Evolutionary conservation across 257 asterid species (phyloP).

Genomic region (Oldenlandia corymbosa): DNA sequence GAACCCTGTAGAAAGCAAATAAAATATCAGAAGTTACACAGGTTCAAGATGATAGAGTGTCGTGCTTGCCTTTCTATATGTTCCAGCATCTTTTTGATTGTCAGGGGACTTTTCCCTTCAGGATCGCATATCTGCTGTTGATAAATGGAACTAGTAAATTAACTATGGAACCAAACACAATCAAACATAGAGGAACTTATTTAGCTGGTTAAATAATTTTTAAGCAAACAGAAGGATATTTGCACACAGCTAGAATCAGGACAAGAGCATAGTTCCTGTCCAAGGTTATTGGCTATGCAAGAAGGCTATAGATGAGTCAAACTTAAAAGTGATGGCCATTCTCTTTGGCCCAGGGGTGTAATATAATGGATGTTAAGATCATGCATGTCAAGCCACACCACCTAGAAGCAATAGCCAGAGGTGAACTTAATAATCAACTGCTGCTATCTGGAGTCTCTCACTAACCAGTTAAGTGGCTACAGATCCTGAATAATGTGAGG

Average conservation of each 20-base stretch:
- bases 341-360: too few species aligned
- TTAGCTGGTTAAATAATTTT: too few species aligned
- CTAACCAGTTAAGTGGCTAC: background rate
- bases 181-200: background rate
- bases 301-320: too few species aligned
- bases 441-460: too few species aligned
- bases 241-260: background rate
- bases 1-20: slow-evolving; percentile 24
- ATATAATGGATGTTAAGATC: too few species aligned
- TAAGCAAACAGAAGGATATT: too few species aligned
- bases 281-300: background rate
- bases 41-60: background rate
- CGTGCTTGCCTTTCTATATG: slow-evolving; percentile 41
- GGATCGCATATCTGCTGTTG: slow-evolving; percentile 27
- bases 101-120: slow-evolving; percentile 20
- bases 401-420: too few species aligned
- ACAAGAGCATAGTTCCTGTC: background rate
- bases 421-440: too few species aligned
- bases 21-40: background rate
- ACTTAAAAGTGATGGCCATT: too few species aligned
- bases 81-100: slow-evolving; percentile 40
- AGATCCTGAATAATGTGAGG: background rate
- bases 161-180: background rate
- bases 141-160: slow-evolving; percentile 1
- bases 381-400: background rate